Evolutionary conservation across 1,284 basidiomycete species (phyloP).

Genomic region (Tilletia setariae): DNA sequence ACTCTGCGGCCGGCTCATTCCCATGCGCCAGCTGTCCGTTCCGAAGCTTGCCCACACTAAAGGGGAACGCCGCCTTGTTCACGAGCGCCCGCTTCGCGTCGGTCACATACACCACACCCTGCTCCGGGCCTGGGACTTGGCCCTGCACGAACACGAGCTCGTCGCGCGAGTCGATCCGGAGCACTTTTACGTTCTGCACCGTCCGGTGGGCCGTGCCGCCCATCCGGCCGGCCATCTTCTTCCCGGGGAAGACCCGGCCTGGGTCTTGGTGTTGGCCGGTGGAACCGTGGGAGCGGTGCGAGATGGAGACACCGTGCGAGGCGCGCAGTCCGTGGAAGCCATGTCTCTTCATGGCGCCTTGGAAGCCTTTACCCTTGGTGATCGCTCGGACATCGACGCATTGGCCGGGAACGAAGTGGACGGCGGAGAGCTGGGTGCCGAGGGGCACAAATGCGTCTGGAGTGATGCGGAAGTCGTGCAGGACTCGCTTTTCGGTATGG

Average conservation of each 20-base stretch:
- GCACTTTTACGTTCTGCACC: constrained; percentile 81
- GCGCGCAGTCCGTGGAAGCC: constrained; percentile 86
- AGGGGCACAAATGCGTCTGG: constrained; percentile 83
- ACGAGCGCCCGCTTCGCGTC: constrained; percentile 49
- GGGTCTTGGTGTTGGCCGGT: constrained; percentile 88
- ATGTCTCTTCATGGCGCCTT: constrained; percentile 96
- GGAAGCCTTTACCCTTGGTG: constrained; percentile 94
- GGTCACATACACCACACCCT: constrained; percentile 55
- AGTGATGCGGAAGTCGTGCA: constrained; percentile 85
- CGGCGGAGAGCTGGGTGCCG: constrained; percentile 81
- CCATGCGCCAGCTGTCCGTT: constrained; percentile 67
- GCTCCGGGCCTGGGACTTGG: constrained; percentile 60
- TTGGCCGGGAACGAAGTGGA: constrained; percentile 97
- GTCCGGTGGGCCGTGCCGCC: constrained; percentile 62
- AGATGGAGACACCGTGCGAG: constrained; percentile 92
- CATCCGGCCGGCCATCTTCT: constrained; percentile 96
- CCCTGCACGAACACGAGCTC: constrained; percentile 81
- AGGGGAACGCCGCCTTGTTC: constrained; percentile 47
- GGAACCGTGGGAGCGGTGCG: constrained; percentile 87
- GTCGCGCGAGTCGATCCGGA: constrained; percentile 78
- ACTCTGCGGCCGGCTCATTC: constrained; percentile 66
- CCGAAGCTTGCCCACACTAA: constrained; percentile 42
- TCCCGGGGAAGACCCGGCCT: constrained; percentile 88
- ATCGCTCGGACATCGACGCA: constrained; percentile 89
- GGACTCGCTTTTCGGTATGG: constrained; percentile 71